phyloP scores from a whole-genome alignment of 164 flowering plant genomes.

The grape (Vitis vinifera) region ASM3070453v1 NC_081807.1:2525501-2526000 shows the following conservation, averaged over 20 bases:
- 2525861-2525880: too few species aligned
- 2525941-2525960: too few species aligned
- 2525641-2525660: constrained; percentile 25
- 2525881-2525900: too few species aligned
- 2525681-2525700: constrained; percentile 18
- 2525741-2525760: constrained; percentile 20
- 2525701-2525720: constrained; percentile 6
- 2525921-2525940: too few species aligned
- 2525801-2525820: constrained; percentile 27
- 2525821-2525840: too few species aligned
- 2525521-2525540: constrained; percentile 16
- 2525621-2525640: constrained; percentile 29
- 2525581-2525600: constrained; percentile 34
- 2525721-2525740: neutral
- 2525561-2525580: constrained; percentile 16
- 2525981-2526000: too few species aligned
- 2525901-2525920: too few species aligned
- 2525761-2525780: constrained; percentile 32
- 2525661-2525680: constrained; percentile 19
- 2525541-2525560: constrained; percentile 32
- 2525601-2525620: constrained; percentile 22
- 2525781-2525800: constrained; percentile 30
- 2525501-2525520: constrained; percentile 1
- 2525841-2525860: too few species aligned
- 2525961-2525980: too few species aligned